phyloP scores from a whole-genome alignment of 352 stramenopile genomes.

The Poterioochromonas sp. region DNA sequence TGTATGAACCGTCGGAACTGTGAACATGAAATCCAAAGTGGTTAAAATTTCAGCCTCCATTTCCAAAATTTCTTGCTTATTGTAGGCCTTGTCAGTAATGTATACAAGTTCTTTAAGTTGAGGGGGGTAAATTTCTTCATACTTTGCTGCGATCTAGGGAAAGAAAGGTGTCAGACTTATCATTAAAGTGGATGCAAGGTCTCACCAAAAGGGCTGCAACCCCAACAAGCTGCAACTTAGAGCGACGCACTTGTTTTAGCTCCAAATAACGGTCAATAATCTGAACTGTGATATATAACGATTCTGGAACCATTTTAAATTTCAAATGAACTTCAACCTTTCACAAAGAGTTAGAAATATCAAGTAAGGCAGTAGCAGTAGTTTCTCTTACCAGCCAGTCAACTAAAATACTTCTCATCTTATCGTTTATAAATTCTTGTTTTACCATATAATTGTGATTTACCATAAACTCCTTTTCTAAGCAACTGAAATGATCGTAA shows the following conservation, averaged over 20 bases:
- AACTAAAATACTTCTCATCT: constrained; percentile 97
- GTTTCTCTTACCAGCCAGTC: constrained; percentile 87
- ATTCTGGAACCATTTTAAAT: constrained; percentile 86
- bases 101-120: constrained; percentile 93
- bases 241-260: constrained; percentile 66
- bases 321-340: constrained; percentile 74
- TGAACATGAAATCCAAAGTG: constrained; percentile 88
- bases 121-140: constrained; percentile 97
- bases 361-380: background rate
- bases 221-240: constrained; percentile 93
- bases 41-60: constrained; percentile 94
- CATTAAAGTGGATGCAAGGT: background rate
- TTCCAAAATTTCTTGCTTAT: constrained; percentile 62
- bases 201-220: constrained; percentile 80
- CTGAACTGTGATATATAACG: constrained; percentile 94
- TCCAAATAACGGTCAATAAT: constrained; percentile 95
- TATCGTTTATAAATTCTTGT: constrained; percentile 95
- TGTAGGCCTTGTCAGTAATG: constrained; percentile 94
- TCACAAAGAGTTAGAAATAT: constrained; percentile 25
- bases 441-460: constrained; percentile 68
- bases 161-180: background rate
- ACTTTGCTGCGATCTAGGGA: constrained; percentile 83
- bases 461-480: constrained; percentile 57
- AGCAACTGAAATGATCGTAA: constrained; percentile 68
- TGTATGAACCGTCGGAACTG: constrained; percentile 68